Base-by-base conservation (phyloP, 768 basidiomycete genomes). In the Rhizopogon vulgaris region DNA sequence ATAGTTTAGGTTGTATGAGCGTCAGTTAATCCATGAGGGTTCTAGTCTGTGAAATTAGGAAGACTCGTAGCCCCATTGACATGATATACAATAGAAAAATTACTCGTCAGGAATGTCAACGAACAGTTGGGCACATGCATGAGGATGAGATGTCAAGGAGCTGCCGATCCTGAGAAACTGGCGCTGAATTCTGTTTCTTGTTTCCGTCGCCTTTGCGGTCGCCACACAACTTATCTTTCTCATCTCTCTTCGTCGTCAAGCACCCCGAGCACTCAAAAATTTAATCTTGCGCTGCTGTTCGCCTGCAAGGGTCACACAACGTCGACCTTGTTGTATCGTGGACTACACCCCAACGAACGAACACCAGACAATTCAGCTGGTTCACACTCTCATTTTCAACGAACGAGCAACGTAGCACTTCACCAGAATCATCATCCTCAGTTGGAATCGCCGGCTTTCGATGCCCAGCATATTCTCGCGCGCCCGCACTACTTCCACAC, bases 401-500 rank as follows among this genome's bases (percentile, higher is more conserved):
- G 14, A 45, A 28, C 18, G 14, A 18, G 49, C 58, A 51, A 53
- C 49, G 24, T 52, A 22, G 34, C 45, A 9, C 51, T 53, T 49
- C 60, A 42, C 41, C 45, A 30, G 38, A 38, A 37, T 37, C 49
- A 22, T 53, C 38, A 25, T 42, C 36, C 28, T 39, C 28, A 38
- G 7, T 41, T 4, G 48, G 12, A 22, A 30, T 45, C 18, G 18
- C 18, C 41, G 49, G 50, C 52, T 56, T 61, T 67, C 76, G 71
- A 87, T 87, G 85, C 84, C 79, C 73, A 84, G 81, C 68, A 64
- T 87, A 70, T 87, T 87, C 70, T 85, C 85, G 65, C 80, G 85
- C 59, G 65, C 81, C 56, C 78, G 85, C 48, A 84, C 84, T 43
- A 75, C 72, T 51, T 85, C 85, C 18, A 78, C 78, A 2, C 71